phyloP scores from a whole-genome alignment of 2,329 filamentous ascomycete species.

The Fusarium nisikadoi region DNA sequence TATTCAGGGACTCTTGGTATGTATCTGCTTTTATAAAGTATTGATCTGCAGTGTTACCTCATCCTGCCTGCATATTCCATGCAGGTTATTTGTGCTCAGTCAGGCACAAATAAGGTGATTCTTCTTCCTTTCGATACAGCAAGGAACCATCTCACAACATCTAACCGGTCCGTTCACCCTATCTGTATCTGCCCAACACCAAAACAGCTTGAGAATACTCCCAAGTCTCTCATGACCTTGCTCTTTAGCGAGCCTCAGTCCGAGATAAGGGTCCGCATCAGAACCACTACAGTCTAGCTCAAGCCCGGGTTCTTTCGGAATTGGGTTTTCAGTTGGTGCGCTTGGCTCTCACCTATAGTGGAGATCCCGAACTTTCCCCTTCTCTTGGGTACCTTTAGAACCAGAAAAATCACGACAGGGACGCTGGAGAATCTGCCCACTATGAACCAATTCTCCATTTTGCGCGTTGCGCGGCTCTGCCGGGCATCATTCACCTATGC shows the following conservation, averaged over 20 bases:
- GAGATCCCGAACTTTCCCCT: constrained; percentile 38
- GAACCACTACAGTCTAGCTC: constrained; percentile 13
- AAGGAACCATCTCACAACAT: background rate
- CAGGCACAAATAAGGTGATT: constrained; percentile 6
- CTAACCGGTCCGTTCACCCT: constrained; percentile 6
- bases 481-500: constrained; percentile 20
- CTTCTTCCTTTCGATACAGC: background rate
- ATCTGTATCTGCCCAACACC: background rate
- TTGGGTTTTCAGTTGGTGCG: constrained; percentile 21
- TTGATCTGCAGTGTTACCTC: constrained; percentile 26
- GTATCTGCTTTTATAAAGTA: background rate
- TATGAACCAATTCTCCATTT: constrained; percentile 5
- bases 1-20: background rate
- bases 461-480: constrained; percentile 21
- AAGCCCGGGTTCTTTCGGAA: constrained; percentile 38
- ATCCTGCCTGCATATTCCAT: constrained; percentile 14
- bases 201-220: background rate
- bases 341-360: constrained; percentile 16
- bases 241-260: constrained; percentile 12
- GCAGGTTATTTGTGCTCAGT: constrained; percentile 8
- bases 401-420: constrained; percentile 11
- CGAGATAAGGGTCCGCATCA: constrained; percentile 30
- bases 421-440: constrained; percentile 24
- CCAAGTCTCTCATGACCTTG: constrained; percentile 6
- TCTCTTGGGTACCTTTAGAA: background rate